Percentiles rank a stretch among this genome's conserved stretches.
These are phyloP conservation scores for Spergularia bocconei DNA, from an alignment of 148 eudicot genomes.

Conservation along the genomic window DNA sequence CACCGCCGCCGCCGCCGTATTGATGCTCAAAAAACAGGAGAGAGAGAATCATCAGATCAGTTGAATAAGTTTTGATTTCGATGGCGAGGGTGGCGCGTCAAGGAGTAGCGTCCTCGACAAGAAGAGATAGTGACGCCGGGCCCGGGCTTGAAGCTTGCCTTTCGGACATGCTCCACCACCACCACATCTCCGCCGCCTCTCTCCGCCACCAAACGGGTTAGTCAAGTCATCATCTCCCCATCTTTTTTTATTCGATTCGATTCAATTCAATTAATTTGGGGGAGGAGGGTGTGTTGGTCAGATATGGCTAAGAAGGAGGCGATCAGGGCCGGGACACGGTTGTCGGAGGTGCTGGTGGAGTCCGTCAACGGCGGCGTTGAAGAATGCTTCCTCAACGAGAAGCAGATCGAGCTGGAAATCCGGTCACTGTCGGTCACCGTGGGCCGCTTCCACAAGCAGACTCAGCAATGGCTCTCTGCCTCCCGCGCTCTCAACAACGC, in stretches of 20 bases:
- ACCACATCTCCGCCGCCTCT: conserved; percentile 17
- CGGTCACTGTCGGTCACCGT: conserved; percentile 54
- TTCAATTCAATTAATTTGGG: not conserved
- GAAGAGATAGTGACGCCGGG: not conserved
- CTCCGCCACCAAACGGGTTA: conserved; percentile 28
- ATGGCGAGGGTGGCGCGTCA: not conserved
- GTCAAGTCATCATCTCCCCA: not conserved
- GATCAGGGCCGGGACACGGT: conserved; percentile 45
- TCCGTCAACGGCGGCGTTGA: conserved; percentile 78
- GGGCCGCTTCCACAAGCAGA: conserved; percentile 60
- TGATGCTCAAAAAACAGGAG: no score
- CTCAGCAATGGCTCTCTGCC: conserved; percentile 84
- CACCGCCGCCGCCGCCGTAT: no score
- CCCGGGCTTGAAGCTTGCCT: conserved; percentile 19
- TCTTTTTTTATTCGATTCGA: no score
- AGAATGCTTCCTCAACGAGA: conserved; percentile 69
- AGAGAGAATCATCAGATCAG: no score
- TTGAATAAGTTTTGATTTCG: not conserved
- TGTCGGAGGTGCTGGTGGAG: conserved; percentile 67
- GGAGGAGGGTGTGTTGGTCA: conserved; percentile 10
- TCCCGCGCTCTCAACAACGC: conserved; percentile 72
- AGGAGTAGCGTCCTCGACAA: not conserved
- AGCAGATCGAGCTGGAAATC: conserved; percentile 74
- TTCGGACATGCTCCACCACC: conserved; percentile 19
- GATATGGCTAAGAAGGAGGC: conserved; percentile 79